phyloP scores from a whole-genome alignment of 805 yeast species.

The Yarrowia phangngaensis region DNA sequence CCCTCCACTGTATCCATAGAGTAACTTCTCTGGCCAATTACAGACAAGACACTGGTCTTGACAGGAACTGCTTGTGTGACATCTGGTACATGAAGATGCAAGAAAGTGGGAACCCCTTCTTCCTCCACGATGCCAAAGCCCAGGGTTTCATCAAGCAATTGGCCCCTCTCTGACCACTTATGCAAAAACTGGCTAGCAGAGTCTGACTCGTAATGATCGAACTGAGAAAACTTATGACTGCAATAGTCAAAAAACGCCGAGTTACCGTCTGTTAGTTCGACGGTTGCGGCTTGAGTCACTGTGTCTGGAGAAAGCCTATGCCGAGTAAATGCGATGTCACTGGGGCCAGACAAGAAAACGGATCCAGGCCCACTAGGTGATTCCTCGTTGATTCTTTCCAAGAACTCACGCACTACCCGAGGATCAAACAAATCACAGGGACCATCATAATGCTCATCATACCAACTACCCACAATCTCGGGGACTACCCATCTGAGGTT shows the following conservation, averaged over 20 bases:
- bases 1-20: slow-evolving; percentile 13
- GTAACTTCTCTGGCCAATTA: slow-evolving; percentile 18
- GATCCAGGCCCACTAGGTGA: slow-evolving; percentile 12
- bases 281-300: not conserved
- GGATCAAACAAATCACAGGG: not conserved
- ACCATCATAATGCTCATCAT: not conserved
- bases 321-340: slow-evolving; percentile 11
- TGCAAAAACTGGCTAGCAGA: slow-evolving; percentile 2
- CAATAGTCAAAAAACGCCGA: slow-evolving; percentile 7
- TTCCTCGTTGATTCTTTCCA: slow-evolving; percentile 5
- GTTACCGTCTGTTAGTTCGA: slow-evolving; percentile 13
- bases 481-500: slow-evolving; percentile 16
- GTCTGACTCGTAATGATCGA: not conserved
- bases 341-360: slow-evolving; percentile 7
- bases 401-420: slow-evolving; percentile 1
- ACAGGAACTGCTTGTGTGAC: slow-evolving; percentile 4
- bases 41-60: slow-evolving; percentile 1
- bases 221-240: not conserved
- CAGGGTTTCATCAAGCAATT: not conserved
- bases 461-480: slow-evolving; percentile 3
- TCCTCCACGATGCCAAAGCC: not conserved
- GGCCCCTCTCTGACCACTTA: not conserved
- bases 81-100: slow-evolving; percentile 15
- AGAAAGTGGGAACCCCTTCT: not conserved
- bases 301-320: not conserved